These are phyloP conservation scores for Cytospora paraplurivora DNA, from an alignment of 2,329 filamentous ascomycete genomes.

Conservation along the genomic window DNA sequence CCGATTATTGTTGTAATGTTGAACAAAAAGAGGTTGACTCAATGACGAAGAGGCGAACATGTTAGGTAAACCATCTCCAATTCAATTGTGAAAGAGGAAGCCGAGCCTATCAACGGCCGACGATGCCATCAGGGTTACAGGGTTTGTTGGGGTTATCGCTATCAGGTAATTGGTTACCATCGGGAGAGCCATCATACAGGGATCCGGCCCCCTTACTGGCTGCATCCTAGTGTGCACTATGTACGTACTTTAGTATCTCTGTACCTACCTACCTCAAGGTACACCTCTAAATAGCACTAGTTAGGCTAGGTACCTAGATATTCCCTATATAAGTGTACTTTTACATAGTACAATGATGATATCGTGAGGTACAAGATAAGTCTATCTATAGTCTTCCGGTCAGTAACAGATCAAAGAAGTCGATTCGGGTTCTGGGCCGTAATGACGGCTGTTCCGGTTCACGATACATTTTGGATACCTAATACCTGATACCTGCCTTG, in stretches of 20 bases:
- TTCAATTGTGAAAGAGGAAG: neutral
- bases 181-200: neutral
- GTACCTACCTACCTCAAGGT: no score
- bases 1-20: neutral
- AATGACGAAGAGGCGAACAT: neutral
- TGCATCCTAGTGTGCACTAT: no score
- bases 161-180: neutral
- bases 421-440: neutral
- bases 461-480: no score
- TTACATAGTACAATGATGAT: no score
- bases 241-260: no score
- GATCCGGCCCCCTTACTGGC: no score
- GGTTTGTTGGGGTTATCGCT: neutral
- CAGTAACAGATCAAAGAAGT: neutral
- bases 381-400: neutral
- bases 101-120: neutral
- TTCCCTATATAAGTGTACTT: no score
- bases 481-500: no score
- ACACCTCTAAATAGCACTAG: no score
- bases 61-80: conserved; percentile 1
- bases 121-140: neutral
- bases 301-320: no score
- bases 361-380: no score
- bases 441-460: no score
- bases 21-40: conserved; percentile 2